Base-by-base conservation (phyloP, 768 basidiomycete species). In the Hygrocybe coccinea region DNA sequence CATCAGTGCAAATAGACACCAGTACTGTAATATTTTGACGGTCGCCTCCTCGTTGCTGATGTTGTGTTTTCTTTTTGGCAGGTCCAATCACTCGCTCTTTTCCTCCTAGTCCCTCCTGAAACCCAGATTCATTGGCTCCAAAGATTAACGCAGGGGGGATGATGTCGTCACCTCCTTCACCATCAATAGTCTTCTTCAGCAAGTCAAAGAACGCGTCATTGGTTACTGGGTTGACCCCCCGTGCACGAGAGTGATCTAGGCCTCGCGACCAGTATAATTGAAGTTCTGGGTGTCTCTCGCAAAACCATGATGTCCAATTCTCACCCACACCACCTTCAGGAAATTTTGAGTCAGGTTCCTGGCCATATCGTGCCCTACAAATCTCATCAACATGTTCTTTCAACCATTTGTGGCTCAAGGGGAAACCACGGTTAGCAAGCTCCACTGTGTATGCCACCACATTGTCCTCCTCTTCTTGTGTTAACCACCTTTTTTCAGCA, bases 1-100 rank as follows among this genome's bases (percentile, higher is more conserved):
- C 71, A 64, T 76, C 70, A 0, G 70, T 71, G 59, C 75, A 74
- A 17, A 79, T 78, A 1, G 73, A 74, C 0, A 71, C 66, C 43
- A 79, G 60, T 10, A 73, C 67, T 1, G 75, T 77, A 35, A 72
- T 74, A 48, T 72, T 76, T 56, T 77, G 74, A 6, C 62, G 56
- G 22, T 60, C 60, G 1, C 72, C 71, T 24, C 58, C 59, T 1
- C 58, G 37, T 56, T 74, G 72, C 59, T 75, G 70, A 63, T 76
- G 65, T 51, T 71, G 70, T 2, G 43, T n/a, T 35, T 47, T 53
- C 21, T 59, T 58, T 39, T 50, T 45, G 19, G 14, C 8, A 2
- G 54, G 50, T 11, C 65, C 62, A 50, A 67, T 50, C 3, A 67
- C 65, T 29, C 56, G 29, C 38, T 66, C 59, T 6, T 35, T 56